Evolutionary conservation across 345 rosid genomes (phyloP), one percentile per base, ranked within the genome.

Genomic region (Sisymbrium altissimum): DNA sequence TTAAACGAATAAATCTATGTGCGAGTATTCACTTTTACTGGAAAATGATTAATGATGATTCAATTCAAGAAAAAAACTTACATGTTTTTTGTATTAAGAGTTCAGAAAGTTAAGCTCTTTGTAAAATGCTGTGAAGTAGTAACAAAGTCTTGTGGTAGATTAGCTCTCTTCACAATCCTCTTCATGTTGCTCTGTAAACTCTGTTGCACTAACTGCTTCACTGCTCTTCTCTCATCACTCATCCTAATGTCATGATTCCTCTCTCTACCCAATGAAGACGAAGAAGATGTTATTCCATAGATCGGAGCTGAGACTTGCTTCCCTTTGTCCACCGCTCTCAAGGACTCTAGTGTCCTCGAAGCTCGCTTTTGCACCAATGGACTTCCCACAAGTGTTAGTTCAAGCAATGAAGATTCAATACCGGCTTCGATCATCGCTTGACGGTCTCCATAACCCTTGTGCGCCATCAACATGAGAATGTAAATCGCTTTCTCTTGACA

Each of bases 401-500:
- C 98, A 6, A 94, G 96, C 88, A 91, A 84, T 0, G 95, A 77
- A 0, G 96, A 89, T 19, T 81, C 87, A 19, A 94, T 72, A 43
- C 98, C 97, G 0, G 96, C 98, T 60, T 94, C 97, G 0, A 91
- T 80, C 98, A 94, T 94, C 64, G 89, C 93, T 45, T 81, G 91
- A 30, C 96, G 70, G 23, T 89, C 91, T 23, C 87, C 85, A 57
- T 89, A 84, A 0, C 87, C 81, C 48, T 91, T 94, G 70, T 91
- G 95, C n/a, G 95, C 95, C 97, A 91, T 88, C 35, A 91, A 84
- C 98, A 94, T 91, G 68, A 94, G 76, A 7, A 91, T 78, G 57
- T 91, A 94, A 0, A 90, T 81, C 0, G 90, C 89, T 72, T 94
- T 91, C 83, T 94, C 98, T 76, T 94, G 98, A 90, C 98, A 91